Conservation (phyloP, 805 yeast genomes). For the Cyberlindnera petersonii region DNA sequence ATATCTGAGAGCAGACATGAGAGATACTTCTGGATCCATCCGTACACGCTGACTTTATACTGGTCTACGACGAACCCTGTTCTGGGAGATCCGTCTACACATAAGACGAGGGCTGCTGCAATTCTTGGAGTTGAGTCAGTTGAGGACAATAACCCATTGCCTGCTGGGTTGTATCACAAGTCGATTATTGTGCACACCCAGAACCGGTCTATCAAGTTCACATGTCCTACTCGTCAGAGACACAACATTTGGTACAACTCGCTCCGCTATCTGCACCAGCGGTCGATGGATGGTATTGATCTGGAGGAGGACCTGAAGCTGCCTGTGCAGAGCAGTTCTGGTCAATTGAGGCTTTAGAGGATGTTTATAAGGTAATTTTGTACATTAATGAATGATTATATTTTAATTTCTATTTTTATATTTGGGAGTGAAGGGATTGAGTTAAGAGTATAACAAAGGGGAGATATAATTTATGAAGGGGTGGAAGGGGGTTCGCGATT, state of each 20-base stretch:
- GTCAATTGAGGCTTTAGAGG: constrained; percentile 1
- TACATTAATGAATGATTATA: not conserved
- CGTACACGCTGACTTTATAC: constrained; percentile 83
- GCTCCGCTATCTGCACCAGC: constrained; percentile 65
- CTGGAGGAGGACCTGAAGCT: constrained; percentile 33
- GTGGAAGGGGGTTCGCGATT: too few relatives aligned
- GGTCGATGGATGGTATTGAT: constrained; percentile 56
- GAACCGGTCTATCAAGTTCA: constrained; percentile 60
- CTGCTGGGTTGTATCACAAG: constrained; percentile 84
- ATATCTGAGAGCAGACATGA: constrained; percentile 82
- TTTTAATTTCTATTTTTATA: not conserved
- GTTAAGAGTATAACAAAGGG: too few relatives aligned
- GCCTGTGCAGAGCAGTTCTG: constrained; percentile 5
- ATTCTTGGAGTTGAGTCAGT: constrained; percentile 76
- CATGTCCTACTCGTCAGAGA: constrained; percentile 82
- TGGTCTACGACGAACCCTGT: constrained; percentile 87
- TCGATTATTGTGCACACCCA: constrained; percentile 73
- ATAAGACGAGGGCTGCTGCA: constrained; percentile 74
- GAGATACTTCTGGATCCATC: constrained; percentile 95
- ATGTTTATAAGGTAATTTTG: too few relatives aligned
- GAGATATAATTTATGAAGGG: too few relatives aligned
- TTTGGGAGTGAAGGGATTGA: too few relatives aligned
- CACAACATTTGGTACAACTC: constrained; percentile 92
- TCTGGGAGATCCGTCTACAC: constrained; percentile 58
- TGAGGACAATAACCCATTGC: constrained; percentile 80